These are phyloP conservation scores for Dimargaris xerosporica DNA, from an alignment of 192 early-diverging fungal genomes.

Conservation along the genomic window DNA sequence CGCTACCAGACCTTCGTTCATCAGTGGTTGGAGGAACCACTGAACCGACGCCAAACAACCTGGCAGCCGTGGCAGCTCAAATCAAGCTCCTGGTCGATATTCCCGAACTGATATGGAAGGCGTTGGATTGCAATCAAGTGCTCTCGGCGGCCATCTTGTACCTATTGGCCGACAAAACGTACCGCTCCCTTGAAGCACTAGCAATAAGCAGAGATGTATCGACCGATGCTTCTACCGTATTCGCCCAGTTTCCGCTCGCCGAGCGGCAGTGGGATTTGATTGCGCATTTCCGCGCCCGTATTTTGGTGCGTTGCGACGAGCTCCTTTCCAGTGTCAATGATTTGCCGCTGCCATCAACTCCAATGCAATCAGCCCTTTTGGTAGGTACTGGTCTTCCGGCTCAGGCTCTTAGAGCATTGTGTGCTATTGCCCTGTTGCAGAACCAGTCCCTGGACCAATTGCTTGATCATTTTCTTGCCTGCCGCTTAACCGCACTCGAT, in stretches of 20 bases:
- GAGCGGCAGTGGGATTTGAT: slow-evolving; percentile 5
- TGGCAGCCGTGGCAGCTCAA: not conserved
- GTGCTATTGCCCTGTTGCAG: not conserved
- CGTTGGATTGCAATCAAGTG: not conserved
- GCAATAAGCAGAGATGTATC: not conserved
- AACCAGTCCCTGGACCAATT: not conserved
- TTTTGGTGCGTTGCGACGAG: not conserved
- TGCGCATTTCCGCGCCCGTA: not conserved
- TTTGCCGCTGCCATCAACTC: no score
- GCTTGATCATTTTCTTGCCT: not conserved
- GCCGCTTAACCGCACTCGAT: no score
- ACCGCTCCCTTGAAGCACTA: not conserved
- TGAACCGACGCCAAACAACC: not conserved
- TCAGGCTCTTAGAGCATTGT: not conserved
- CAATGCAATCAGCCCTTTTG: no score
- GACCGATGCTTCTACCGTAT: not conserved
- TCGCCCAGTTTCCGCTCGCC: slow-evolving; percentile 1
- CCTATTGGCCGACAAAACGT: not conserved
- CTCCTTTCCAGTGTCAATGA: no score
- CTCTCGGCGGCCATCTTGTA: slow-evolving; percentile 5
- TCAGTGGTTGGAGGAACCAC: not conserved
- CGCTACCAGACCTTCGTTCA: no score
- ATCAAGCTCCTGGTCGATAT: slow-evolving; percentile 5
- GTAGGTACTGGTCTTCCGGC: not conserved
- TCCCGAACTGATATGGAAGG: slow-evolving; percentile 1